Conservation (phyloP, 768 basidiomycete species). For the Rhodotorula diobovata region DNA sequence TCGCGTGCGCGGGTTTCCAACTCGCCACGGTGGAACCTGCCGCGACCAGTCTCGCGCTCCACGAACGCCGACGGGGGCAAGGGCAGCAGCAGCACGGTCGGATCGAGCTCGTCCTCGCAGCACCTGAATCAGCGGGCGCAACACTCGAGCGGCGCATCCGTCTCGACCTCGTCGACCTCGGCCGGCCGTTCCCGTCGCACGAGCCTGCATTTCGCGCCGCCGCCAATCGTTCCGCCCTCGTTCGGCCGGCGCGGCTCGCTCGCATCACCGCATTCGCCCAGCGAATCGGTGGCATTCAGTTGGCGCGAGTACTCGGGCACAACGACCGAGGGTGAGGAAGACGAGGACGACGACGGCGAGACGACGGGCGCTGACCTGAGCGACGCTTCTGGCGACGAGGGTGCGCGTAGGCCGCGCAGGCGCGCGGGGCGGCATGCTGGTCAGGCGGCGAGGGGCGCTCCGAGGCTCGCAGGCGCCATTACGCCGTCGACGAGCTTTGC, state of each 20-base stretch:
- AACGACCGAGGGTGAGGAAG: constrained; percentile 15
- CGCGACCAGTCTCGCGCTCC: neutral
- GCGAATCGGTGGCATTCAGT: neutral
- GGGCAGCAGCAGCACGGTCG: neutral
- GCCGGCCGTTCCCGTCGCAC: neutral
- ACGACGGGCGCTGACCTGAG: constrained; percentile 18
- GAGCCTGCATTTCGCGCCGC: neutral
- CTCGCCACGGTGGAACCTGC: neutral
- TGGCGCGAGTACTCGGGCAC: constrained; percentile 29
- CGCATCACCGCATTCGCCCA: neutral
- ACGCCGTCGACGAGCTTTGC: constrained; percentile 3
- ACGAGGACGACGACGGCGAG: constrained; percentile 10
- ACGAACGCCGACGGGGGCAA: constrained; percentile 2
- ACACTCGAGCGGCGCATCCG: constrained; percentile 5
- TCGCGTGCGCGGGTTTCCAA: neutral
- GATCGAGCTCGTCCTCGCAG: neutral
- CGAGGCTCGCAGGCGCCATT: neutral
- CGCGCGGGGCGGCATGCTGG: neutral
- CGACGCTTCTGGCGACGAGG: constrained; percentile 26
- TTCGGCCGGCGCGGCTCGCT: neutral
- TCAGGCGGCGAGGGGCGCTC: neutral
- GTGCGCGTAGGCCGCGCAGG: neutral
- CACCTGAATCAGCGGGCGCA: neutral
- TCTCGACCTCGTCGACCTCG: neutral
- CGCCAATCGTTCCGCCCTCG: neutral